Evolutionary conservation across 306 rosid genomes (phyloP).

Genomic region (Malus sieversii): DNA sequence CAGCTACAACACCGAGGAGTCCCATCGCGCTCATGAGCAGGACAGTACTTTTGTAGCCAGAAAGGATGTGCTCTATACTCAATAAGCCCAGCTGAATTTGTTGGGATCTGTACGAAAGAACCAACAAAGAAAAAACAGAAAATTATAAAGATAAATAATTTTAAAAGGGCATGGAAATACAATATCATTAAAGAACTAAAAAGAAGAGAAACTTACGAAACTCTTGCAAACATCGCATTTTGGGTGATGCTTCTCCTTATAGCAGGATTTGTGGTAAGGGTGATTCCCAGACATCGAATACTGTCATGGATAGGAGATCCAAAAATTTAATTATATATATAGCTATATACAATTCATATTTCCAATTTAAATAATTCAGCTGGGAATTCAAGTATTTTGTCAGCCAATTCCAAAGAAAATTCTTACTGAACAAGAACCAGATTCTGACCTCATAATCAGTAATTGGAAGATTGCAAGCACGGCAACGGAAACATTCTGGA

Average conservation of each 20-base stretch:
- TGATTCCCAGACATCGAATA: conserved; percentile 70
- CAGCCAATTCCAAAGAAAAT: conserved; percentile 13
- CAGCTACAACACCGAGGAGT: conserved; percentile 99
- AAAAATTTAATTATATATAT: neutral
- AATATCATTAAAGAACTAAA: neutral
- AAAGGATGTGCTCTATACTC: conserved; percentile 98
- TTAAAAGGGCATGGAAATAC: neutral
- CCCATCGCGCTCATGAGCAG: conserved; percentile 85
- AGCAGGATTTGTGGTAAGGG: conserved; percentile 87
- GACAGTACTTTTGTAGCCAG: conserved; percentile 91
- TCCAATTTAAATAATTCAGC: neutral
- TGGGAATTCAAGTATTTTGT: neutral
- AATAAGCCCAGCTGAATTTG: conserved; percentile 78
- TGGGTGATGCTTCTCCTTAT: conserved; percentile 85
- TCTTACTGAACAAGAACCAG: conserved; percentile 1
- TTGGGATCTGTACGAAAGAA: conserved; percentile 62
- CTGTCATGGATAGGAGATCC: conserved; percentile 37
- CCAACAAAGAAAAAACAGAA: neutral
- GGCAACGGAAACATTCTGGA: conserved; percentile 86
- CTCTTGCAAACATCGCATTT: conserved; percentile 85
- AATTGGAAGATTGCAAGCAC: conserved; percentile 71
- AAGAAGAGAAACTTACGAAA: conserved; percentile 54
- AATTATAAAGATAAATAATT: neutral
- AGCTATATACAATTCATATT: neutral
- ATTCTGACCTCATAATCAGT: conserved; percentile 72